These are phyloP conservation scores for Cyberlindnera maritima DNA, from an alignment of 805 yeast genomes.

Conservation along the genomic window DNA sequence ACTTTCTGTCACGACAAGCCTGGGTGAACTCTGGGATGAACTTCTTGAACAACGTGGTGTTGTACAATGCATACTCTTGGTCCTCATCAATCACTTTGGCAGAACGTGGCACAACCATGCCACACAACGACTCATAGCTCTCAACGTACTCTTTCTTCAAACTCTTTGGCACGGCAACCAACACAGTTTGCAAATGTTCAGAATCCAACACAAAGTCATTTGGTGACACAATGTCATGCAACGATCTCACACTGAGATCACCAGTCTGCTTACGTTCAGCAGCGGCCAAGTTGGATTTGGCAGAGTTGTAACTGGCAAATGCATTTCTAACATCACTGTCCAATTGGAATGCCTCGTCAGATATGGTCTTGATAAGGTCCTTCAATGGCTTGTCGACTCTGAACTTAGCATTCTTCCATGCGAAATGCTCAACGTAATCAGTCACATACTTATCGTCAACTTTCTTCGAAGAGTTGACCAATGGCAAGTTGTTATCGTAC, in stretches of 20 bases:
- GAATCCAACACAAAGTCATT: conserved; percentile 81
- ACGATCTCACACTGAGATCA: conserved; percentile 83
- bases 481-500: conserved; percentile 39
- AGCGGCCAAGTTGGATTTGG: conserved; percentile 78
- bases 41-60: conserved; percentile 84
- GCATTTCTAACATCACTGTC: conserved; percentile 82
- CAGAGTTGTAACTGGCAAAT: conserved; percentile 72
- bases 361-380: conserved; percentile 65
- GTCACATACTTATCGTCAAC: conserved; percentile 54
- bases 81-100: conserved; percentile 72
- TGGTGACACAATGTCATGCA: conserved; percentile 84
- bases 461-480: conserved; percentile 46
- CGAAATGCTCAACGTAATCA: conserved; percentile 69
- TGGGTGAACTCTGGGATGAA: conserved; percentile 64
- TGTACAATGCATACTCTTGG: conserved; percentile 67
- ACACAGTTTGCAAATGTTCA: conserved; percentile 81
- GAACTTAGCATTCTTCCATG: conserved; percentile 87
- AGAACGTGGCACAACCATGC: conserved; percentile 89
- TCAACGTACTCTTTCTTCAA: conserved; percentile 57
- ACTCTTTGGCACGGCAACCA: conserved; percentile 82
- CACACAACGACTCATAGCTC: conserved; percentile 71
- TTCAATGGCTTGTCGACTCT: conserved; percentile 80
- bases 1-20: conserved; percentile 79
- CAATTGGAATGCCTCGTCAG: conserved; percentile 75
- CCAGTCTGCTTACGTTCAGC: conserved; percentile 94